Base-by-base conservation (phyloP, 352 stramenopile species). In the Phytophthora pistaciae region DNA sequence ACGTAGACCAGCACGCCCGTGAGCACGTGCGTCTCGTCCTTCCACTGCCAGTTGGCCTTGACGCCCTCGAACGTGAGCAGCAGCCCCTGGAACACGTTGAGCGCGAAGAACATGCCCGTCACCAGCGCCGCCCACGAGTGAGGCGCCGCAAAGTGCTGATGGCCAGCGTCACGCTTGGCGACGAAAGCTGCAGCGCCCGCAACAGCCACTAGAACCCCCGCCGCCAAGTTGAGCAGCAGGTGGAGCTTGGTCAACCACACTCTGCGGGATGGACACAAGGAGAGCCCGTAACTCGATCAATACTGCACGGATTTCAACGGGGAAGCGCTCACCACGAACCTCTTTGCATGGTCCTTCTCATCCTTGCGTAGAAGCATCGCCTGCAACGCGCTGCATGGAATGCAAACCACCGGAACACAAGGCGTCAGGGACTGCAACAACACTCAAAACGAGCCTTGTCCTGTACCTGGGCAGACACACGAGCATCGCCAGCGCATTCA, bases 71-170 rank as follows among this genome's bases (percentile, higher is more conserved):
- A 88, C 54, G 85, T 92, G 44, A 92, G 70, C 60, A 92, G 62
- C 40, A 92, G 56, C 1, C 85, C 85, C 65, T 91, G 83, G 38
- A 91, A 76, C 38, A 91, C 73, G 71, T 93, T 93, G 66, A 93
- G 83, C 20, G 68, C 25, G 55, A 91, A 87, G 61, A 92, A 83
- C 53, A 82, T 70, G 27, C 57, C 68, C 9, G 77, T 88, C n/a
- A 84, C 69, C 27, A 91, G 66, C 46, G 72, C 83, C 8, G 68
- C 75, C 83, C 85, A 92, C 21, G 85, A 91, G 64, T 92, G 85
- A 1, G 63, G 62, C 18, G 74, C 83, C 11, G 70, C 66, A 18
- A 91, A 78, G 49, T 93, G 85, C 33, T 64, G 49, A 46, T 84
- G 66, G 1, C 59, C 63, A 7, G 23, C 54, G 0, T 60, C 46